Evolutionary conservation across 2,329 filamentous ascomycete species (phyloP).

Genomic region (Elsinoe fawcettii): DNA sequence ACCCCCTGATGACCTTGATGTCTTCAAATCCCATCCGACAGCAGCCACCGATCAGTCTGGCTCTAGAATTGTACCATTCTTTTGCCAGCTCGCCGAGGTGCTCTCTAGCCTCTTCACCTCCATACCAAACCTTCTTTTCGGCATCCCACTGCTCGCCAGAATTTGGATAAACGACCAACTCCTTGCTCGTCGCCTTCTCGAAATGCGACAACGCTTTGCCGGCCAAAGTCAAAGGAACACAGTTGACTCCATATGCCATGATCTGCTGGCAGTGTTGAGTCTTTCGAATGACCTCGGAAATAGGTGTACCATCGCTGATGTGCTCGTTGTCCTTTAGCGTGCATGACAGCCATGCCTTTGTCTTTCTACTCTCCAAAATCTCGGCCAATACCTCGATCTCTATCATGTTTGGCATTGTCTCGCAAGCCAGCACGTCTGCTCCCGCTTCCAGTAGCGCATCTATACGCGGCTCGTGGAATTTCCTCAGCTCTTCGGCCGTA

Average conservation of each 20-base stretch:
- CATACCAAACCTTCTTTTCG: slow-evolving; percentile 29
- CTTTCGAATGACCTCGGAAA: slow-evolving; percentile 28
- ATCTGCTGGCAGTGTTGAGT: slow-evolving; percentile 29
- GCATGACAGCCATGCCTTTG: slow-evolving; percentile 34
- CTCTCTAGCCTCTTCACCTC: slow-evolving; percentile 18
- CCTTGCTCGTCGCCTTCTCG: slow-evolving; percentile 26
- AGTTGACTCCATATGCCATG: slow-evolving; percentile 41
- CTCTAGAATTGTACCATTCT: slow-evolving; percentile 33
- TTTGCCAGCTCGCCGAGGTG: slow-evolving; percentile 25
- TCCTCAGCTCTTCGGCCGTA: slow-evolving; percentile 27
- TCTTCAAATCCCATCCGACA: slow-evolving; percentile 39
- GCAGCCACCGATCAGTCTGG: slow-evolving; percentile 40
- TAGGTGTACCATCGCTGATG: slow-evolving; percentile 37
- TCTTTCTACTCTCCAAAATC: slow-evolving; percentile 35
- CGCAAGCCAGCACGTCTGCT: slow-evolving; percentile 38
- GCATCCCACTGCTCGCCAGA: slow-evolving; percentile 43
- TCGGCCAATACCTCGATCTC: slow-evolving; percentile 35
- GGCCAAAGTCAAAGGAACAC: slow-evolving; percentile 32
- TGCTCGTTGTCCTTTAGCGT: slow-evolving; percentile 32
- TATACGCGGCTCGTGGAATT: slow-evolving; percentile 39
- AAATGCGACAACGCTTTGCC: slow-evolving; percentile 30
- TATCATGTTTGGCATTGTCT: slow-evolving; percentile 37
- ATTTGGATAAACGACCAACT: slow-evolving; percentile 39
- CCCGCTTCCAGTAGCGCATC: slow-evolving; percentile 33
- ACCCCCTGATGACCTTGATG: slow-evolving; percentile 28